Base-by-base conservation (phyloP, 495 filamentous ascomycete species). In the Amniculicola lignicola region DNA sequence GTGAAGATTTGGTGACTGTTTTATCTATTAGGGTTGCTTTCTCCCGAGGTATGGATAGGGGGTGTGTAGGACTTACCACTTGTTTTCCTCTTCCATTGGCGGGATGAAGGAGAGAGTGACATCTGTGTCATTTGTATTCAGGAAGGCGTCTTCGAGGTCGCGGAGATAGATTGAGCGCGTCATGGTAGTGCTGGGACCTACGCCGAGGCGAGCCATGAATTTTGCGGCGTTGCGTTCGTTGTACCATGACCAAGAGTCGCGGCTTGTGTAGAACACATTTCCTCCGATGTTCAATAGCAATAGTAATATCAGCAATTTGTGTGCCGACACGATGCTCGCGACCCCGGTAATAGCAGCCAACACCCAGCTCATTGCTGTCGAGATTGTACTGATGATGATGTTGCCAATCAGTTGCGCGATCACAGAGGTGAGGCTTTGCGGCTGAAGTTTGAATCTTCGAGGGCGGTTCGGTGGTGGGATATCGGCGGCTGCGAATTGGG, bases 141-240 rank as follows among this genome's bases (percentile, higher is more conserved):
- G 6, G 33, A 67, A 59, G 3, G 49, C 44, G 15, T 88, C 84
- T 48, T 92, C 85, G 23, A 98, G 75, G 67, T 96, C 92, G 57
- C 74, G 74, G 45, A 98, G 68, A 59, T 89, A 95, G 36, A 98
- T 82, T 3, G 88, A 82, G 70, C 85, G 88, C 70, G 82, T 84
- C 89, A 96, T 92, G 48, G 85, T 79, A 28, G 79, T 61, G 57
- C 92, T 84, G 15, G 89, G 87, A 14, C 79, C 77, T 6, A 97
- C 83, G 7, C 93, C 91, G 14, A 97, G 71, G 14, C 83, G 74
- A 23, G 74, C 70, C 87, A 98, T 88, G 70, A 90, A 95, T 37
- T 75, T 82, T 1, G 74, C 79, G 10, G 91, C 89, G 44, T 81
- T 84, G 37, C 88, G 79, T 71, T 97, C 93, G 33, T 79, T 77